phyloP scores from a whole-genome alignment of 148 eudicot species.

The Nepenthes gracilis region DNA sequence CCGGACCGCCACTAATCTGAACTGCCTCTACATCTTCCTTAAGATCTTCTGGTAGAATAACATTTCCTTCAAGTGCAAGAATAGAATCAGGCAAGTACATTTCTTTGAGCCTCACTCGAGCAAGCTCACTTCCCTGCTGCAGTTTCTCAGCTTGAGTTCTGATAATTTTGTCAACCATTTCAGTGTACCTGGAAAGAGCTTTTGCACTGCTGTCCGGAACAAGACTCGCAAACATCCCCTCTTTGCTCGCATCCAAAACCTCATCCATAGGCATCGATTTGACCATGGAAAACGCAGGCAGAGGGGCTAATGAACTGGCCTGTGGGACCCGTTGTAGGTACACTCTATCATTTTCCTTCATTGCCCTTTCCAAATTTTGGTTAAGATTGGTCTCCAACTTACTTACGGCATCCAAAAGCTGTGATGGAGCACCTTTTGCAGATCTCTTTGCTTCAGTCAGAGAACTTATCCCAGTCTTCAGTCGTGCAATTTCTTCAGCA shows the following conservation, averaged over 20 bases:
- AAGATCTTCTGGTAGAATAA: slow-evolving; percentile 51
- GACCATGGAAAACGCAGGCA: slow-evolving; percentile 78
- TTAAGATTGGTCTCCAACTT: slow-evolving; percentile 69
- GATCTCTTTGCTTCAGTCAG: slow-evolving; percentile 64
- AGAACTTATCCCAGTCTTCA: slow-evolving; percentile 64
- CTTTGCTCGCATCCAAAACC: slow-evolving; percentile 81
- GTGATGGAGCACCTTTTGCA: slow-evolving; percentile 72
- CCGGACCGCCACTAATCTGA: slow-evolving; percentile 90
- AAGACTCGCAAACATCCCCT: slow-evolving; percentile 83
- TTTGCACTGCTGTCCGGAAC: slow-evolving; percentile 94
- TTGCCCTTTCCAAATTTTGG: slow-evolving; percentile 73
- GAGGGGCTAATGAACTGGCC: slow-evolving; percentile 59
- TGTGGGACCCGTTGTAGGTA: slow-evolving; percentile 92
- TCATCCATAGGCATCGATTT: slow-evolving; percentile 77
- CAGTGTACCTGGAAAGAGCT: slow-evolving; percentile 90
- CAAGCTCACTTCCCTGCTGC: slow-evolving; percentile 96
- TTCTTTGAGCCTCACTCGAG: slow-evolving; percentile 90
- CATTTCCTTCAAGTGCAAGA: slow-evolving; percentile 82
- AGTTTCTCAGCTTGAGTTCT: slow-evolving; percentile 95
- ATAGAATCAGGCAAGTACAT: slow-evolving; percentile 95
- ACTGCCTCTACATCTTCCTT: slow-evolving; percentile 98
- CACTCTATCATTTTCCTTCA: slow-evolving; percentile 96
- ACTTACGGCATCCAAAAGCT: slow-evolving; percentile 74
- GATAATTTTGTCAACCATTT: slow-evolving; percentile 87
- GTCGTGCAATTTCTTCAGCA: slow-evolving; percentile 86